phyloP scores from a whole-genome alignment of 305 asterid genomes.

The Coffea humblotiana region DNA sequence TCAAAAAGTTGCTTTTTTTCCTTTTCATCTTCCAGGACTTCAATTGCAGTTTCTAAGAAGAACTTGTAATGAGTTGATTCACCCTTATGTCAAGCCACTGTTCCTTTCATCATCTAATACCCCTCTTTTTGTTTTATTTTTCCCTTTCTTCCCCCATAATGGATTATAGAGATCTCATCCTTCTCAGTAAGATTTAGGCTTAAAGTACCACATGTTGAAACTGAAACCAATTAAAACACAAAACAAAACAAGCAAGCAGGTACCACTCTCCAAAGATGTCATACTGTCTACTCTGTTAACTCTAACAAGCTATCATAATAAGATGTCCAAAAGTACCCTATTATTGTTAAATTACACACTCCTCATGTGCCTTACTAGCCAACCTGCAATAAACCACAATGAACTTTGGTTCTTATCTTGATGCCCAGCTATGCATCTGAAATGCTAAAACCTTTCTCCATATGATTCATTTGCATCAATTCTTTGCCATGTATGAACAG shows the following conservation, averaged over 20 bases:
- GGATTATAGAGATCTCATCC: background rate
- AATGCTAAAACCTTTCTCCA: background rate
- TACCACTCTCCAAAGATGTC: background rate
- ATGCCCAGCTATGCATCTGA: background rate
- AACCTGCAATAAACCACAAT: background rate
- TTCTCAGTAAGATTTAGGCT: background rate
- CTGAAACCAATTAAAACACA: background rate
- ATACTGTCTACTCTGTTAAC: background rate
- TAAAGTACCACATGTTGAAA: background rate
- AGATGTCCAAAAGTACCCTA: background rate
- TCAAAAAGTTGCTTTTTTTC: background rate
- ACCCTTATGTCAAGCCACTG: conserved; percentile 2
- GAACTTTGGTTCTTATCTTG: background rate
- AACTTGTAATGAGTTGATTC: background rate
- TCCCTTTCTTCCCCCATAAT: background rate
- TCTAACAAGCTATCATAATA: background rate
- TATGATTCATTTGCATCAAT: background rate
- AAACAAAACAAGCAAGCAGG: background rate
- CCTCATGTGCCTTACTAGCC: background rate
- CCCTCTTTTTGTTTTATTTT: background rate
- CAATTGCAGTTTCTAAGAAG: background rate
- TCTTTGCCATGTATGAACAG: background rate
- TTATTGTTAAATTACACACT: background rate
- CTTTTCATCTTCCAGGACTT: background rate
- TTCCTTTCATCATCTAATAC: background rate